Evolutionary conservation across 1,284 basidiomycete genomes (phyloP).

Genomic region (Ustilago tritici): DNA sequence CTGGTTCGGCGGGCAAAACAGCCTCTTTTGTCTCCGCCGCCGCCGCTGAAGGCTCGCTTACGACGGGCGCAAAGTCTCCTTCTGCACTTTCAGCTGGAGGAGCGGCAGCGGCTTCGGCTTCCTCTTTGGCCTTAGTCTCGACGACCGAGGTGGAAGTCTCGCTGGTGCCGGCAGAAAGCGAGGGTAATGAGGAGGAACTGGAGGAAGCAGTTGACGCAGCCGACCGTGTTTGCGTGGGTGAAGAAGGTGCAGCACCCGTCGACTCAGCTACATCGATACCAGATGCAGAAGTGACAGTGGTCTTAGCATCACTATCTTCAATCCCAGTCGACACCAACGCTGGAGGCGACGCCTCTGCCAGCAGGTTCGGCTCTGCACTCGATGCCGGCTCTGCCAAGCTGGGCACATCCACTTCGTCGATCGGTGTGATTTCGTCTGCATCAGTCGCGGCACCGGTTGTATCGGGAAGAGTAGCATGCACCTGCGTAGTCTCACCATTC

Average conservation of each 20-base stretch:
- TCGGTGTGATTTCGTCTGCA: slow-evolving; percentile 34
- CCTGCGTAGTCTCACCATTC: neutral
- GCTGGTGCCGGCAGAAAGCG: slow-evolving; percentile 10
- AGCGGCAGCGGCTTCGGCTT: neutral
- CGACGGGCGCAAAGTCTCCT: slow-evolving; percentile 23
- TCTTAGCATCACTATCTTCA: slow-evolving; percentile 38
- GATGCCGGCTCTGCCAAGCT: slow-evolving; percentile 14
- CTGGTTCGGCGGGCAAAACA: slow-evolving; percentile 22
- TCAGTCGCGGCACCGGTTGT: neutral
- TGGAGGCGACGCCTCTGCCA: slow-evolving; percentile 46
- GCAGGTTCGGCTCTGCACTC: slow-evolving; percentile 25
- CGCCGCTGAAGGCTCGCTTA: neutral
- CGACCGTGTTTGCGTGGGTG: slow-evolving; percentile 1
- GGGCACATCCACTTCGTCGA: slow-evolving; percentile 17
- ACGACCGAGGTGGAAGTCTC: slow-evolving; percentile 5
- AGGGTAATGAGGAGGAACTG: neutral
- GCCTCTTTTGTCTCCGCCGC: neutral
- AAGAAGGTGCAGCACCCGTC: neutral
- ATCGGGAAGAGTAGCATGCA: slow-evolving; percentile 11
- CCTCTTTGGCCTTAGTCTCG: neutral
- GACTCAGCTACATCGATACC: slow-evolving; percentile 32
- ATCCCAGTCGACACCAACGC: slow-evolving; percentile 49
- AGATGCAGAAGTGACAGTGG: slow-evolving; percentile 42
- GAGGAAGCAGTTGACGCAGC: slow-evolving; percentile 6
- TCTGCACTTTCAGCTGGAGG: slow-evolving; percentile 23